Conservation (phyloP, 1,139 yeast species). For the Magnusiomyces ingens region DNA sequence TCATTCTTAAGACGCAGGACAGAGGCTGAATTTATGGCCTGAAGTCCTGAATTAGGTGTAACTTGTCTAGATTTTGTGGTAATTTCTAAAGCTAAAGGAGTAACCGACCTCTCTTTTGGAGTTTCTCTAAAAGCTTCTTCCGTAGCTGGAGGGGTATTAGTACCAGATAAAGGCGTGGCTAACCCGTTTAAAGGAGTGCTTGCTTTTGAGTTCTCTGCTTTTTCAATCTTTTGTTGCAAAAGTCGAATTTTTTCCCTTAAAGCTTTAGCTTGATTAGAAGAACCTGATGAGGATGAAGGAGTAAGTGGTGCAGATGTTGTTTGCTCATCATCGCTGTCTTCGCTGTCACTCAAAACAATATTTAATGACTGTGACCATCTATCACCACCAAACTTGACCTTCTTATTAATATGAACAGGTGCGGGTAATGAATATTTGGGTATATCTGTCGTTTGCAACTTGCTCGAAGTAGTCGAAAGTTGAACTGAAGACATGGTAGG, state of each 20-base stretch:
- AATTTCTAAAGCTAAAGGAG: too few relatives aligned
- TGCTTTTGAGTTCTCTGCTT: neutral
- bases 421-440: too few relatives aligned
- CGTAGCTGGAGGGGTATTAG: too few relatives aligned
- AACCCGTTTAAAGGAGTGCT: neutral
- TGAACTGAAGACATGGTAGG: neutral
- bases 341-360: conserved; percentile 1
- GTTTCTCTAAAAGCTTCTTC: too few relatives aligned
- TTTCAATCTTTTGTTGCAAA: neutral
- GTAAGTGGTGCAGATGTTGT: neutral
- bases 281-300: neutral
- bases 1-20: too few relatives aligned
- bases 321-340: neutral
- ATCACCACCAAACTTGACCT: conserved; percentile 3
- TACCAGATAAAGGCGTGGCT: too few relatives aligned
- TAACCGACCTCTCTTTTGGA: too few relatives aligned
- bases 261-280: neutral
- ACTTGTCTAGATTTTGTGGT: too few relatives aligned
- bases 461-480: neutral
- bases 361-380: conserved; percentile 1
- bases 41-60: too few relatives aligned
- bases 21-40: too few relatives aligned
- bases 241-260: neutral
- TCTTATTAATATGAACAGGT: too few relatives aligned
- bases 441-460: too few relatives aligned